A percentile compares a stretch with the other conserved stretches of the same genome.
Evolutionary conservation across 2,329 filamentous ascomycete species (phyloP).

Genomic region (Bipolaris oryzae): DNA sequence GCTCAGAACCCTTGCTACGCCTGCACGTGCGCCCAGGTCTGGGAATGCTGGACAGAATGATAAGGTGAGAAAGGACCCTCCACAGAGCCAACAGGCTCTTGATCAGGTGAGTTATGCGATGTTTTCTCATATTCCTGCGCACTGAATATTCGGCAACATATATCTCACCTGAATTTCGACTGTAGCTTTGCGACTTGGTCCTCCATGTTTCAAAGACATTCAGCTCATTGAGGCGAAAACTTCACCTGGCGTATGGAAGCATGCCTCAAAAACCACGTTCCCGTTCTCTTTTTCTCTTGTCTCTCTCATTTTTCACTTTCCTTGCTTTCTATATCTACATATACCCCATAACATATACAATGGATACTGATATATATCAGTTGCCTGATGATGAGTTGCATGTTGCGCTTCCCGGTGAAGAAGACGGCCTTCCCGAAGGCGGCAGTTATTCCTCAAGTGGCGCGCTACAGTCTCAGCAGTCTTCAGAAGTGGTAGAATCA

Average conservation of each 20-base stretch:
- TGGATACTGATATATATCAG: slow-evolving; percentile 29
- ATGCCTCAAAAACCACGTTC: background rate
- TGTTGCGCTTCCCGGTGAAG: slow-evolving; percentile 41
- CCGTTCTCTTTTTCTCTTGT: background rate
- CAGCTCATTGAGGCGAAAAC: background rate
- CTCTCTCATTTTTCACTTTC: background rate
- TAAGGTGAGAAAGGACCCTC: slow-evolving; percentile 52
- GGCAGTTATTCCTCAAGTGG: slow-evolving; percentile 31
- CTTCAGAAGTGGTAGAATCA: slow-evolving; percentile 38
- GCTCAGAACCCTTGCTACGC: slow-evolving; percentile 21
- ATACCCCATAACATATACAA: background rate
- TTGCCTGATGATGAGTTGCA: slow-evolving; percentile 35
- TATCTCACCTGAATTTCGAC: background rate
- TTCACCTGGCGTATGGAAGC: background rate
- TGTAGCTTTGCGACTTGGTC: slow-evolving; percentile 5
- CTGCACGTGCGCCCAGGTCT: slow-evolving; percentile 20
- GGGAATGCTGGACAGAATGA: slow-evolving; percentile 47
- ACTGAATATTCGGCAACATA: background rate
- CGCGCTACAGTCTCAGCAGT: slow-evolving; percentile 16
- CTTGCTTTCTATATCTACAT: background rate
- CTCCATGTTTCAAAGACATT: background rate
- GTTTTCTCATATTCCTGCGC: slow-evolving; percentile 10
- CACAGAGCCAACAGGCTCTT: slow-evolving; percentile 45
- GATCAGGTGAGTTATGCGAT: slow-evolving; percentile 45
- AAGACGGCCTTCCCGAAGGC: slow-evolving; percentile 42